Evolutionary conservation across 495 filamentous ascomycete species (phyloP).

Genomic region (Hyaloscypha variabilis): DNA sequence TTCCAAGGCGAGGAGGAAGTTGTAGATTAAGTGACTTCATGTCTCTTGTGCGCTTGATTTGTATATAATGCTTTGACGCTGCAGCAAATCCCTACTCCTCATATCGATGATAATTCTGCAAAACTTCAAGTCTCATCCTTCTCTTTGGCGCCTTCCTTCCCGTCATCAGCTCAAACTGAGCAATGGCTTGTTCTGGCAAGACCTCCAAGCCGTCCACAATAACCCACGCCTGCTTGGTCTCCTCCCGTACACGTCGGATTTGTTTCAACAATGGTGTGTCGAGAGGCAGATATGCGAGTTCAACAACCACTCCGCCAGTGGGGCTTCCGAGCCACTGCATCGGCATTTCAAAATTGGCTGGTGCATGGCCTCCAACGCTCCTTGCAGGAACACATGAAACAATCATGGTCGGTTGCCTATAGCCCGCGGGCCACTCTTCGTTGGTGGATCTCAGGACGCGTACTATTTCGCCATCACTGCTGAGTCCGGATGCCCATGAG

Average conservation of each 20-base stretch:
- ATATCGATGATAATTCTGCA: slow-evolving; percentile 50
- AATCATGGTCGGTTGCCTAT: slow-evolving; percentile 71
- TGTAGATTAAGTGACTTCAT: not conserved
- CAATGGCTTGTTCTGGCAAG: slow-evolving; percentile 79
- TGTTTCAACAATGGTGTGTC: slow-evolving; percentile 72
- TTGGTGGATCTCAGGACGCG: slow-evolving; percentile 60
- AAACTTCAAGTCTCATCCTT: slow-evolving; percentile 71
- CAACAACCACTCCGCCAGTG: slow-evolving; percentile 80
- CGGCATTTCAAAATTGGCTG: slow-evolving; percentile 77
- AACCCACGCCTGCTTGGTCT: slow-evolving; percentile 69
- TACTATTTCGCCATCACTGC: slow-evolving; percentile 53
- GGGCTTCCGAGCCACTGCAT: slow-evolving; percentile 72
- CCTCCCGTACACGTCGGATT: slow-evolving; percentile 57
- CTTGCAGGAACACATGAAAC: slow-evolving; percentile 76
- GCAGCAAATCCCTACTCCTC: slow-evolving; percentile 28
- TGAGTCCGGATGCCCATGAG: slow-evolving; percentile 50
- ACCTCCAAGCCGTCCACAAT: slow-evolving; percentile 81
- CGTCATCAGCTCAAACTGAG: slow-evolving; percentile 82
- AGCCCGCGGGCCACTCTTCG: slow-evolving; percentile 66
- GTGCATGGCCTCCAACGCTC: slow-evolving; percentile 60
- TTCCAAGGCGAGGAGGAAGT: too few relatives aligned
- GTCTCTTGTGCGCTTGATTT: not conserved
- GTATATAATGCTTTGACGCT: too few relatives aligned
- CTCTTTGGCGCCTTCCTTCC: slow-evolving; percentile 77
- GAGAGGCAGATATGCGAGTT: slow-evolving; percentile 77